Base-by-base conservation (phyloP, 176 grass and related monocot species). In the Zizania latifolia region DNA sequence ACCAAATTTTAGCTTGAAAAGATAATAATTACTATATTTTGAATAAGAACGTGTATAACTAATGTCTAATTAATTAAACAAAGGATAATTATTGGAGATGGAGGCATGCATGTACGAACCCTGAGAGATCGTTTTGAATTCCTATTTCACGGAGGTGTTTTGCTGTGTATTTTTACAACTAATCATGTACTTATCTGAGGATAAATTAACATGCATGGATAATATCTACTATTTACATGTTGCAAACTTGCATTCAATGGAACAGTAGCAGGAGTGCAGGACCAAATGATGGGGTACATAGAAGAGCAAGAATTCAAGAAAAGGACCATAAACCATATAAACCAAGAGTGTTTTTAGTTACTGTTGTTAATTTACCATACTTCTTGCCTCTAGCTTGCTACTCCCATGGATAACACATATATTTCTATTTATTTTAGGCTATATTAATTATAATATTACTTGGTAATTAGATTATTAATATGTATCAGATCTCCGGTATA, bases 181-280 rank as follows among this genome's bases (percentile, higher is more conserved):
- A 24, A 36, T 78, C 53, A 30, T 26, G 23, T 68, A 28, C 46
- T 68, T 69, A 62, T 10, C 22, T 59, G 23, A 12, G 30, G 38
- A 74, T 73, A 80, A 59, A 76, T 60, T 50, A 87, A 44, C 41
- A 67, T 65, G 61, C 41, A 67, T 65, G 61, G 75, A 79, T 79
- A 45, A 34, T 29, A 26, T 54, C 21, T 60, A 28, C 12, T 33
- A 34, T 82, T 59, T 62, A 62, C 27, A 29, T 79, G 32, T 66
- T 61, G 73, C 63, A 54, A 75, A 24, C 32, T 40, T 66, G 54
- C 37, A n/a, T 19, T 37, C 50, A 78, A 67, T 72, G 27, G 9
- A 45, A 43, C 45, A 46, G 34, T 19, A 48, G 29, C 3, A 75
- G 56, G 57, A 71, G 38, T 50, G 41, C 50, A 76, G n/a, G 31